Conservation (phyloP, 768 basidiomycete species). For the Pleurotus platypus region DNA sequence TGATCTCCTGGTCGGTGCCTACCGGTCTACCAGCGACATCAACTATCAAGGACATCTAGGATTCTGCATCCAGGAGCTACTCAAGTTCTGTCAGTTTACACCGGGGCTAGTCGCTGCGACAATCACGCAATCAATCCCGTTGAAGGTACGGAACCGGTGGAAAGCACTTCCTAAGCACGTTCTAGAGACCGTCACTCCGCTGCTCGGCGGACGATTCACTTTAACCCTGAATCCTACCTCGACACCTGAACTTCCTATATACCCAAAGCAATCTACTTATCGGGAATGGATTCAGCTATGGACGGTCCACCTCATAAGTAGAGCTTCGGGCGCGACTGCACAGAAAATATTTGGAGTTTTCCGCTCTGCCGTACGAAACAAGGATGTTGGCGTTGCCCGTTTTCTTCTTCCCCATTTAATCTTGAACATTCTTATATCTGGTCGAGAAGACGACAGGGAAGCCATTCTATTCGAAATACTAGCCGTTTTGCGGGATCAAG, state of each 20-base stretch:
- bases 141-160: constrained; percentile 78
- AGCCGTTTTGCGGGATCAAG: constrained; percentile 84
- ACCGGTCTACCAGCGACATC: constrained; percentile 92
- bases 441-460: constrained; percentile 54
- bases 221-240: constrained; percentile 40
- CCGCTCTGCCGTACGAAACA: constrained; percentile 72
- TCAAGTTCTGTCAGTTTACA: constrained; percentile 84
- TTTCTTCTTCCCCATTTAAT: constrained; percentile 90
- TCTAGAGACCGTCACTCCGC: constrained; percentile 79
- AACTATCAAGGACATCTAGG: constrained; percentile 87
- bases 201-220: constrained; percentile 69
- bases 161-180: constrained; percentile 75
- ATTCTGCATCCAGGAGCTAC: constrained; percentile 87
- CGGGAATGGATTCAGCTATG: constrained; percentile 95
- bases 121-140: constrained; percentile 44
- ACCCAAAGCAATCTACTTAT: constrained; percentile 73
- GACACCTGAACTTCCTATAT: constrained; percentile 66
- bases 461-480: constrained; percentile 75
- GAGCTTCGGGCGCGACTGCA: constrained; percentile 54
- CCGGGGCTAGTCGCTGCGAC: constrained; percentile 59
- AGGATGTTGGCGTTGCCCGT: constrained; percentile 93
- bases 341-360: constrained; percentile 75
- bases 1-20: constrained; percentile 84
- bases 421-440: constrained; percentile 79
- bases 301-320: constrained; percentile 77